These are phyloP conservation scores for Fusarium marasasianum DNA, from an alignment of 2,329 filamentous ascomycete genomes.

Conservation along the genomic window DNA sequence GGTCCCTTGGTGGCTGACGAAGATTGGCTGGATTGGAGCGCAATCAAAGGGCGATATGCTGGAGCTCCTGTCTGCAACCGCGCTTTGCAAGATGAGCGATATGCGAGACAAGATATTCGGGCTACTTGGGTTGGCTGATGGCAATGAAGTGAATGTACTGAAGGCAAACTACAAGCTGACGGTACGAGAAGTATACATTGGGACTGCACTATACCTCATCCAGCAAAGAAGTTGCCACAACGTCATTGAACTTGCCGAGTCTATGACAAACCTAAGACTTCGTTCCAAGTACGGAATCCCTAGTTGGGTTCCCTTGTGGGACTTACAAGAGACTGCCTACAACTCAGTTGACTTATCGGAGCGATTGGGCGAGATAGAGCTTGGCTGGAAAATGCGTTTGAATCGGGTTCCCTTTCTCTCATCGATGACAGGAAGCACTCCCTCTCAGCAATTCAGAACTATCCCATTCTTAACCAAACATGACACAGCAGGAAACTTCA, in stretches of 20 bases:
- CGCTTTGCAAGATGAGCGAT: constrained; percentile 6
- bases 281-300: constrained; percentile 19
- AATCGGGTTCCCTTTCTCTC: neutral
- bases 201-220: constrained; percentile 17
- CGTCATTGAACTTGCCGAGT: constrained; percentile 3
- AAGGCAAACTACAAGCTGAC: constrained; percentile 17
- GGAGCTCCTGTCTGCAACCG: constrained; percentile 8
- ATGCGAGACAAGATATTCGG: constrained; percentile 25
- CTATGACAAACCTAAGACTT: neutral
- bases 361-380: neutral
- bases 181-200: constrained; percentile 27
- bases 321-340: constrained; percentile 3
- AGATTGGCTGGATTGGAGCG: constrained; percentile 5
- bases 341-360: neutral
- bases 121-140: constrained; percentile 11
- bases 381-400: neutral
- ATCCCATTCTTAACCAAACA: neutral
- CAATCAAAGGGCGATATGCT: neutral
- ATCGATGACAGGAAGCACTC: neutral
- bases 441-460: neutral
- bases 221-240: neutral
- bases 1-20: constrained; percentile 9
- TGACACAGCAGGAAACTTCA: neutral
- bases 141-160: neutral
- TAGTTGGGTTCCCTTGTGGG: constrained; percentile 24